Conservation (phyloP, 768 basidiomycete genomes). For the Xerocomellus amylosporus region DNA sequence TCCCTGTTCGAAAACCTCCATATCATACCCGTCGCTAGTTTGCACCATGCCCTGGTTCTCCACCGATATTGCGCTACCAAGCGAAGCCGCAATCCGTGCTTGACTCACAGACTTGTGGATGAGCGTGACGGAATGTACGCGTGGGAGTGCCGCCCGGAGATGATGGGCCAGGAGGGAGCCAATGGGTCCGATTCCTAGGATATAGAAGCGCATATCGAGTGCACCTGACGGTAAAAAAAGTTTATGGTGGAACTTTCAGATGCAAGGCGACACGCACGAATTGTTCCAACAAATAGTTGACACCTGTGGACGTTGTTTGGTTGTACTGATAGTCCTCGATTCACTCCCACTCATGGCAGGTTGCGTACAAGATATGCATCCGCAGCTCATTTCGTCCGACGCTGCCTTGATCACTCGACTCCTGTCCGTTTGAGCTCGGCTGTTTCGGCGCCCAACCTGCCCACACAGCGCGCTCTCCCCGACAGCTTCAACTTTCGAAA, state of each 20-base stretch:
- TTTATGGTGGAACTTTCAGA: neutral
- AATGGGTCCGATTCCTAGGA: constrained; percentile 79
- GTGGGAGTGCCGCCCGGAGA: constrained; percentile 61
- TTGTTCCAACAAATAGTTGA: neutral
- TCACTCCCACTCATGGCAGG: too few relatives aligned
- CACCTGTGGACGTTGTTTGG: too few relatives aligned
- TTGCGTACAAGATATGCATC: too few relatives aligned
- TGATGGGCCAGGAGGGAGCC: constrained; percentile 81
- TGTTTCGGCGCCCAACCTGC: too few relatives aligned
- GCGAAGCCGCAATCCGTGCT: constrained; percentile 34
- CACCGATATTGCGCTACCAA: constrained; percentile 42
- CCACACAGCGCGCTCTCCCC: too few relatives aligned
- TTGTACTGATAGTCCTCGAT: too few relatives aligned
- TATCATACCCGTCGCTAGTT: constrained; percentile 43
- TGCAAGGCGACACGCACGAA: neutral
- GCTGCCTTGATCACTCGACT: too few relatives aligned
- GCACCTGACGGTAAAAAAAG: neutral
- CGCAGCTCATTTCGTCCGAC: too few relatives aligned
- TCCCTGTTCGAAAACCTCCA: constrained; percentile 45
- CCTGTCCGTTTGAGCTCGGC: too few relatives aligned
- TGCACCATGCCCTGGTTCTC: constrained; percentile 48
- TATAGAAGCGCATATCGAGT: constrained; percentile 56
- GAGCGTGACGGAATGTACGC: constrained; percentile 57
- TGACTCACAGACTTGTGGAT: constrained; percentile 55
- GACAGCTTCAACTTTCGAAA: too few relatives aligned